A percentile compares a stretch with the other conserved stretches of the same genome.
Conservation (phyloP, 1,284 basidiomycete species). For the Chondrostereum purpureum region DNA sequence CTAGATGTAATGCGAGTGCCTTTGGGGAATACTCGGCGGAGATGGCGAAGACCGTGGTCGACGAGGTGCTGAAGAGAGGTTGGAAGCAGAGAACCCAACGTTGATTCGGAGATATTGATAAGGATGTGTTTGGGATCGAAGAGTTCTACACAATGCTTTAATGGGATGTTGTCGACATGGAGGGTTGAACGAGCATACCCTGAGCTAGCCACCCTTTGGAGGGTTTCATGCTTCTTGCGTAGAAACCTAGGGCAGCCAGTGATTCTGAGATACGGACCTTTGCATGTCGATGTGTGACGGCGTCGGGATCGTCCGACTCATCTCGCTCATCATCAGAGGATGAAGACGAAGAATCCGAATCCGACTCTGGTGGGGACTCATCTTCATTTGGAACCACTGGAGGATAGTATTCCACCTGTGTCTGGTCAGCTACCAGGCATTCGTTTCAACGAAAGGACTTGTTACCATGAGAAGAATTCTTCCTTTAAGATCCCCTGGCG, state of each 20-base stretch:
- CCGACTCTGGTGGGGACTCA: slow-evolving; percentile 13
- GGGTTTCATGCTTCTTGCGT: slow-evolving; percentile 56
- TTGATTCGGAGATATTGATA: slow-evolving; percentile 57
- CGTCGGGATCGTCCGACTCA: slow-evolving; percentile 11
- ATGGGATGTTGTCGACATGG: not conserved
- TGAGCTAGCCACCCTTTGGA: slow-evolving; percentile 39
- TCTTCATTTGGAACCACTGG: slow-evolving; percentile 18
- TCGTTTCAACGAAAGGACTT: too few species aligned
- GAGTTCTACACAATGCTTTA: slow-evolving; percentile 21
- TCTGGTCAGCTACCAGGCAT: not conserved
- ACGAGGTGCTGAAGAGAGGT: slow-evolving; percentile 27
- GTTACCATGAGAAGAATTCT: slow-evolving; percentile 58
- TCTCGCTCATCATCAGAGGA: slow-evolving; percentile 17
- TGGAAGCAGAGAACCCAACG: slow-evolving; percentile 34
- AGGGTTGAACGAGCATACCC: slow-evolving; percentile 20
- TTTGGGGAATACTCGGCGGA: slow-evolving; percentile 53
- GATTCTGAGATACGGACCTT: slow-evolving; percentile 36
- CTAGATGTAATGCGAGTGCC: slow-evolving; percentile 50
- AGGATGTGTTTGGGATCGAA: slow-evolving; percentile 39
- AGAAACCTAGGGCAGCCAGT: slow-evolving; percentile 46
- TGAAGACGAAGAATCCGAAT: slow-evolving; percentile 20
- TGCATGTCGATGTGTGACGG: slow-evolving; percentile 15
- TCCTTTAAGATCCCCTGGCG: slow-evolving; percentile 44
- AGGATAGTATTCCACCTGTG: slow-evolving; percentile 52
- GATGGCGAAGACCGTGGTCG: slow-evolving; percentile 34